Base-by-base conservation (phyloP, 2,329 filamentous ascomycete genomes). In the Ophiostoma fasciatum region DNA sequence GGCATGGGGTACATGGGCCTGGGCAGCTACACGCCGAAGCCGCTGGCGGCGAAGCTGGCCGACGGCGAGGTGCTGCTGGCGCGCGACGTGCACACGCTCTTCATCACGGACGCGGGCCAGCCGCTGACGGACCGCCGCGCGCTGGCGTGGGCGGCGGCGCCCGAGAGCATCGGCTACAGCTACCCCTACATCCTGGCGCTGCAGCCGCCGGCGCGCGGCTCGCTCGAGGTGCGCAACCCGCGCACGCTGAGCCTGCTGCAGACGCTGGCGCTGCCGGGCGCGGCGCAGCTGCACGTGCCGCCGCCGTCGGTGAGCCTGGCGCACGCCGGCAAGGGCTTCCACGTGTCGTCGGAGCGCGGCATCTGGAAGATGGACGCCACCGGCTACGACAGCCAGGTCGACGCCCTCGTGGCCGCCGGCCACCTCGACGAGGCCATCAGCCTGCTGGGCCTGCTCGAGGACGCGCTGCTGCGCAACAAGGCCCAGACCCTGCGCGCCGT, bases 361-460 rank as follows among this genome's bases (percentile, higher is more conserved):
- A 82, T 98, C 26, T 98, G 90, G 90, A 80, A 90, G 48, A 96
- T 98, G 90, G 82, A 78, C 44, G 82, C 88, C 4, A 75, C 87
- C 26, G 81, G 87, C 45, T 98, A 98, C 51, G 83, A 94, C 53
- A 75, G 77, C 3, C 90, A 98, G 52, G 74, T 96, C 17, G 73
- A 85, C 41, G 75, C 90, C 45, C 66, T 98, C 19, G 74, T 93
- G 2, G 69, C 76, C 15, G 72, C 70, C 41, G 74, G 69, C 9
- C 71, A 74, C 41, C 82, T 87, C 37, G 88, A 98, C 48, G 92
- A 98, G 57, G 88, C 88, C 0, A 80, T 96, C 43, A 94, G 85
- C 50, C 62, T 98, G 8, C 63, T 96, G 7, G 68, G 71, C 33
- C 85, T 94, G 75, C 70, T 98, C 1, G 90, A 98, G 57, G 88